Percentiles rank a stretch among this genome's conserved stretches.
These are phyloP conservation scores for Coniochaeta ligniaria DNA, from an alignment of 2,329 filamentous ascomycete species.

Conservation along the genomic window DNA sequence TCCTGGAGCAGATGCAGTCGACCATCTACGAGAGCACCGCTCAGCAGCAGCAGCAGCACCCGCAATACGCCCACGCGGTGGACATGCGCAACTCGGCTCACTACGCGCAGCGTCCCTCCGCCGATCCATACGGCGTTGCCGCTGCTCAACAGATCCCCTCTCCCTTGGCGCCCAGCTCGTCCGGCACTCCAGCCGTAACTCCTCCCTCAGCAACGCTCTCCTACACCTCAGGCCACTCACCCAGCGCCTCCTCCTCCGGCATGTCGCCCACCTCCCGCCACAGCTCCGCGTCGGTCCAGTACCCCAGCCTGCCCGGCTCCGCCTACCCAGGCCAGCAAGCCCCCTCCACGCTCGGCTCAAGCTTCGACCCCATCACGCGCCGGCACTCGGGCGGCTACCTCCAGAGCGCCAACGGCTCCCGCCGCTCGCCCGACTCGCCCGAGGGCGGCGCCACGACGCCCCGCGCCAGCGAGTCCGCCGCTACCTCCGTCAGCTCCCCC, in stretches of 20 bases:
- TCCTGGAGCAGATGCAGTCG: slow-evolving; percentile 91
- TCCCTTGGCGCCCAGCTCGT: slow-evolving; percentile 51
- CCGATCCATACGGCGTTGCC: slow-evolving; percentile 29
- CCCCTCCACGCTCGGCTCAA: slow-evolving; percentile 64
- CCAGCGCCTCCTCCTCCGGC: slow-evolving; percentile 61
- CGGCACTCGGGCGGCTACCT: slow-evolving; percentile 62
- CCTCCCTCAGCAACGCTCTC: slow-evolving; percentile 70
- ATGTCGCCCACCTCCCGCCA: slow-evolving; percentile 62
- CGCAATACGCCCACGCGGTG: slow-evolving; percentile 64
- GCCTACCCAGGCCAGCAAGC: slow-evolving; percentile 63
- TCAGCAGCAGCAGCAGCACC: slow-evolving; percentile 72
- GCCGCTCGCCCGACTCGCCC: background rate
- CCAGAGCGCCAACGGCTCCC: slow-evolving; percentile 43
- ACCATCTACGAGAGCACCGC: slow-evolving; percentile 92
- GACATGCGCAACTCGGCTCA: slow-evolving; percentile 43
- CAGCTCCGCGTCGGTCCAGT: slow-evolving; percentile 57
- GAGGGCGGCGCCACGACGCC: slow-evolving; percentile 18
- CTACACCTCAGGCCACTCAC: slow-evolving; percentile 72
- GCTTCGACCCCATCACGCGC: slow-evolving; percentile 55
- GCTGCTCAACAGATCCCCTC: slow-evolving; percentile 53
- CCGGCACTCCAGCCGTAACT: slow-evolving; percentile 67
- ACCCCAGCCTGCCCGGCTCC: slow-evolving; percentile 67
- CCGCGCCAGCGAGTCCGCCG: slow-evolving; percentile 26
- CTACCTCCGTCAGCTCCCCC: slow-evolving; percentile 44
- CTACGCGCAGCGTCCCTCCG: slow-evolving; percentile 17